Base-by-base conservation (phyloP, 306 rosid species). In the Prunus salicina region DNA sequence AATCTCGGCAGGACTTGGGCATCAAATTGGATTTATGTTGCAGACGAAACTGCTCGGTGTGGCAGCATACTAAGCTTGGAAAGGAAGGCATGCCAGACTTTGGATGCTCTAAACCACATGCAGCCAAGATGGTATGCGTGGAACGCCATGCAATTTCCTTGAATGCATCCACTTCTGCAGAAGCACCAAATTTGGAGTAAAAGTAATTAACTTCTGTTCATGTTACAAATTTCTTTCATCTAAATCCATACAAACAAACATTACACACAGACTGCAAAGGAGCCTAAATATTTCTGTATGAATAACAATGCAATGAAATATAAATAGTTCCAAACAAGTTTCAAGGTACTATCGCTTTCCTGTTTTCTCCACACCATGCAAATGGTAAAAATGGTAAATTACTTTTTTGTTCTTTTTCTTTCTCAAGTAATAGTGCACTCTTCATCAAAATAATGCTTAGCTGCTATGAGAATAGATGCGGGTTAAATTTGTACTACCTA, bases 71-170 rank as follows among this genome's bases (percentile, higher is more conserved):
- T 27, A 85, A 69, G 72, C 62, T 81, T 15, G 88, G 67, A 43
- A 76, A 70, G 57, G 74, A 47, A 75, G 24, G 12, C 47, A 66
- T 19, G 8, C 65, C 64, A 38, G 76, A 63, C 73, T 68, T 81
- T 20, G 70, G 81, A 34, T 82, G 89, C 75, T 86, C 85, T 9
- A 87, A 79, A 76, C 67, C 85, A 82, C 96, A 87, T 10, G 87
- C 87, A 76, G 89, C 97, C 84, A 88, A 77, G 67, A 91, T 85
- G 32, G 91, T 79, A 80, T 91, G 97, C 1, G 96, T 91, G 32
- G 96, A 87, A 62, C 77, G 69, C 88, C 93, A 87, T 3, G 97
- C 90, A 8, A 89, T 76, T 80, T 75, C 72, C 86, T 91, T 89
- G 83, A 87, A 93, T 34, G 82, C 61, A 8, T 82, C 85, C 3